Evolutionary conservation across 371 early-diverging fungal species (phyloP).

Genomic region (Mortierella sp.): DNA sequence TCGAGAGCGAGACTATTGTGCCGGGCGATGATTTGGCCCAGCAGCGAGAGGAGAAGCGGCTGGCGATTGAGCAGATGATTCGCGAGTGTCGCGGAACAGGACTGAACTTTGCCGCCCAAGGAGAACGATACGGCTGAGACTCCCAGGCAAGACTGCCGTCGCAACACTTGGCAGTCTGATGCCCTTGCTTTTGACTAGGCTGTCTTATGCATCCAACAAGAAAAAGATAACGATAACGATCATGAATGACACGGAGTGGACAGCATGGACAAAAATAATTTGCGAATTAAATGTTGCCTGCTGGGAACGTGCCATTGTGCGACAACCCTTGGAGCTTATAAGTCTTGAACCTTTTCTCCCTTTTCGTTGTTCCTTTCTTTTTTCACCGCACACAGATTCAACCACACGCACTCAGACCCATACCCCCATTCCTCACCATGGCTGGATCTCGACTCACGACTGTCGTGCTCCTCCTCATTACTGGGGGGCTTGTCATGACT

Average conservation of each 20-base stretch:
- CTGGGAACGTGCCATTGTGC: background rate
- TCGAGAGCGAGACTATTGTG: background rate
- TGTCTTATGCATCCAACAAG: background rate
- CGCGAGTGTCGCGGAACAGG: conserved; percentile 44
- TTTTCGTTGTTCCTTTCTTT: background rate
- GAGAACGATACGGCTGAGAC: conserved; percentile 1
- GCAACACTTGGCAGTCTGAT: background rate
- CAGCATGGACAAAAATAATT: background rate
- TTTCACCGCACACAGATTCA: background rate
- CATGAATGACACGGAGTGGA: background rate
- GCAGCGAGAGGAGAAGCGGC: conserved; percentile 35
- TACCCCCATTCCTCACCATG: background rate
- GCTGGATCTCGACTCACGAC: conserved; percentile 20
- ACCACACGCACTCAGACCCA: background rate
- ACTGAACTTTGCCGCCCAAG: conserved; percentile 23
- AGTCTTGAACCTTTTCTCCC: background rate
- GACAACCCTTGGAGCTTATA: background rate
- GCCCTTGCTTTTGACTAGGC: background rate
- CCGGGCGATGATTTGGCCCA: background rate
- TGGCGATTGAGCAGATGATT: conserved; percentile 46
- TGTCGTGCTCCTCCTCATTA: conserved; percentile 23
- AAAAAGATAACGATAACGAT: background rate
- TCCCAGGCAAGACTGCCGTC: background rate
- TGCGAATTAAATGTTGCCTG: conserved; percentile 1
- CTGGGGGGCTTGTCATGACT: conserved; percentile 32